These are phyloP conservation scores for Symbiodinium pilosum DNA, from an alignment of 73 alveolate species.

Conservation along the genomic window DNA sequence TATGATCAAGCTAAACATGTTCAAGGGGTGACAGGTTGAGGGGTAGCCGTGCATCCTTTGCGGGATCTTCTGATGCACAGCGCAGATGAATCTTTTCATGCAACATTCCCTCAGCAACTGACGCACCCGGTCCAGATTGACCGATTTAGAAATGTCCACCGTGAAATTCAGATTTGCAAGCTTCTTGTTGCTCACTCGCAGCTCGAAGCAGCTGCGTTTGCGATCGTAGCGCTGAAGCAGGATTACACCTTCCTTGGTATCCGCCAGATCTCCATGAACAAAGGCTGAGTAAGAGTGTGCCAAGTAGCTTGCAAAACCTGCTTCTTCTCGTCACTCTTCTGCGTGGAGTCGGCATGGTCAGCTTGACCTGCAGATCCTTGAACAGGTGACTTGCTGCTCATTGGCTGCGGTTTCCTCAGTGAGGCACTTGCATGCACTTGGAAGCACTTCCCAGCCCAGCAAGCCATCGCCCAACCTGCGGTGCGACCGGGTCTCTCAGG, in stretches of 20 bases:
- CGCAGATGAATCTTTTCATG: too few relatives aligned
- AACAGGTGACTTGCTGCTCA: neutral
- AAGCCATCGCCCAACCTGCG: too few relatives aligned
- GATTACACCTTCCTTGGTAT: slow-evolving; percentile 39
- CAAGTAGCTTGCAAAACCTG: neutral
- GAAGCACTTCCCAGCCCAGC: too few relatives aligned
- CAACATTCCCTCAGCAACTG: too few relatives aligned
- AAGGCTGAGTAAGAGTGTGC: neutral
- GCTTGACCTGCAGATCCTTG: neutral
- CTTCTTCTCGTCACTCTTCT: neutral
- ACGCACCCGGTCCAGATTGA: slow-evolving; percentile 68
- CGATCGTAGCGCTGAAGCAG: slow-evolving; percentile 27
- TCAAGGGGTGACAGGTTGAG: too few relatives aligned
- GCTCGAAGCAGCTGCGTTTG: neutral
- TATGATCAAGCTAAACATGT: too few relatives aligned
- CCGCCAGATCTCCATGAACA: neutral
- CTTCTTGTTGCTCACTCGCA: slow-evolving; percentile 36
- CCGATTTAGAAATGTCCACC: slow-evolving; percentile 53
- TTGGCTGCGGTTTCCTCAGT: neutral
- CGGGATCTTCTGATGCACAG: too few relatives aligned
- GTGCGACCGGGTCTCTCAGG: too few relatives aligned
- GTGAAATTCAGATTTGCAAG: slow-evolving; percentile 62
- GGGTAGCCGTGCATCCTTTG: too few relatives aligned
- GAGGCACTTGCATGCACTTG: too few relatives aligned
- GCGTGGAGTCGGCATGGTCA: neutral